A percentile compares a stretch with the other conserved stretches of the same genome.
phyloP scores from a whole-genome alignment of 2,329 filamentous ascomycete genomes.

The Penicillium occitanis region DNA sequence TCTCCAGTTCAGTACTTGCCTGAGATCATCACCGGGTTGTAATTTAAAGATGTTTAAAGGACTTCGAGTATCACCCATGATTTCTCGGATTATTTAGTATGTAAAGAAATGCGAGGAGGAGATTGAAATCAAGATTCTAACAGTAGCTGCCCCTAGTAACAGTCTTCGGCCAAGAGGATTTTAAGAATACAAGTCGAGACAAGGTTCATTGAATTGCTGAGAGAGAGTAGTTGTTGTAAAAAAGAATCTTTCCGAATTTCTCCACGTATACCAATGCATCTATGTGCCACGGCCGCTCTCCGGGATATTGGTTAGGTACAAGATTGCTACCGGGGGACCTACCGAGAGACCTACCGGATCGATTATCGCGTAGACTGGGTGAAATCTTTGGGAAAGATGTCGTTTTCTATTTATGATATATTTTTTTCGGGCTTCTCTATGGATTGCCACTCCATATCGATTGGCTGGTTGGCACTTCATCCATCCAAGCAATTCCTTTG shows the following conservation, averaged over 20 bases:
- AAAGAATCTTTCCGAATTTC: not conserved
- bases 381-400: not conserved
- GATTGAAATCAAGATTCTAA: not conserved
- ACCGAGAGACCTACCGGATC: not conserved
- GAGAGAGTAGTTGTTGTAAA: no score
- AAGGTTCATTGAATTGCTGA: no score
- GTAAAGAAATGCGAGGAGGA: not conserved
- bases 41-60: not conserved
- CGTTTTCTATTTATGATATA: not conserved
- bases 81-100: not conserved
- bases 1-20: constrained; percentile 68
- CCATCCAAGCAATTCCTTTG: not conserved
- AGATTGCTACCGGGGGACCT: not conserved
- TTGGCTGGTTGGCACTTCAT: not conserved
- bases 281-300: not conserved
- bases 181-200: not conserved
- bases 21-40: constrained; percentile 55
- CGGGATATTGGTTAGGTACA: not conserved
- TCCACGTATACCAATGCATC: not conserved
- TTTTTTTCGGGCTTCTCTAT: not conserved
- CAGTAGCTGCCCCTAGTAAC: not conserved
- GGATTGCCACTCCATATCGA: not conserved
- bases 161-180: not conserved
- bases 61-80: not conserved
- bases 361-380: not conserved